Evolutionary conservation across 495 filamentous ascomycete genomes (phyloP), one percentile per base, ranked within the genome.

Genomic region (Penicillium tannophilum): DNA sequence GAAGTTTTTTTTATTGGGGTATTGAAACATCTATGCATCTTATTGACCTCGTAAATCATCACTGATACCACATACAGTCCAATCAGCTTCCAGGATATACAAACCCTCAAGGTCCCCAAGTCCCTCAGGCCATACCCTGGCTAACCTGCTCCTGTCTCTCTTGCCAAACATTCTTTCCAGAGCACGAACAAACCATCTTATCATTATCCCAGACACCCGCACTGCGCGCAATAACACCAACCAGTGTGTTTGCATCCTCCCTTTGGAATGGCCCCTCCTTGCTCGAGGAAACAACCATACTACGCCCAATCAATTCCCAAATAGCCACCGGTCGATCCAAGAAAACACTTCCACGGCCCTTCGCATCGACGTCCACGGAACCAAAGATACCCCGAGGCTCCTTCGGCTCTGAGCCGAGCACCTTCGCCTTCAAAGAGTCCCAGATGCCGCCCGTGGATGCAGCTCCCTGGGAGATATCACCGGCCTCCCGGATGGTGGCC

Each of bases 201-300:
- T 97, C 92, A 68, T 98, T 98, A 71, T 97, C 93, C 94, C 94
- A 98, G 52, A 96, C 88, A 14, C 94, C 94, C 24, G 94, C 93
- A 74, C 91, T 96, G 68, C 94, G 80, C 44, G 94, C 94, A 70
- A 98, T 90, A 52, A 98, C 92, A 33, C 94, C 94, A 7, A 96
- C 89, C 42, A 96, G 76, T 31, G 91, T 93, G 67, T 95, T 86
- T 50, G 85, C 80, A 65, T 95, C 90, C 64, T 93, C 88, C 62
- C 77, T 78, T 60, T 84, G 71, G 67, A 86, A 84, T 51, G 76
- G 74, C 3, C 72, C 72, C 48, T 76, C 74, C 50, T 65, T 68
- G 62, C 71, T 56, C 56, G 78, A 84, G 17, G 89, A 86, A 26
- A 97, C 84, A 26, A 94, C 88, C 79, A 98, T 86, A 63, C 91